Evolutionary conservation across 2,329 filamentous ascomycete species (phyloP), one percentile per base, ranked within the genome.

Genomic region (Pseudogymnoascus sp.): DNA sequence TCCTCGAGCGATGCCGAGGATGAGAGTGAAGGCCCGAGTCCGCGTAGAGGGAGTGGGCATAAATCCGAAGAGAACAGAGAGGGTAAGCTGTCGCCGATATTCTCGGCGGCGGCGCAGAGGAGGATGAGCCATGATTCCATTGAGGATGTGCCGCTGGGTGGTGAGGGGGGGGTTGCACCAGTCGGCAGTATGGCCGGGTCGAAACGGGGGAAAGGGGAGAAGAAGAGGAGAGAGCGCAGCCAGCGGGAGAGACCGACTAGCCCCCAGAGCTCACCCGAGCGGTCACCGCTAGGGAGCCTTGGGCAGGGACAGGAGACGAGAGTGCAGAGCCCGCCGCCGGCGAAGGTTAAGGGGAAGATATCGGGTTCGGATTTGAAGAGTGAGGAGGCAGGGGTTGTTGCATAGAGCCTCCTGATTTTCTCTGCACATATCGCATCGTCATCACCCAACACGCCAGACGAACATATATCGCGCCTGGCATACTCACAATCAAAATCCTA

Each of bases 51-150:
- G 11, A 43, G 25, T 8, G 43, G 41, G 41, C 7, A 20, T 47
- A 47, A 47, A 47, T 12, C 22, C 7, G 41, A 47, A 6, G 35
- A 58, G 11, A 58, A 36, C 53, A 58, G 53, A 5, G n/a, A 58
- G 30, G 53, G 53, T 6, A 58, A 58, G 53, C 18, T 15, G 53
- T 37, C 53, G 22, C 53, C 53, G 14, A n/a, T 58, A 22, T 58
- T 58, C 53, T 58, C 53, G 22, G 30, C 33, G 2, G 53, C 36
- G 12, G 53, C 53, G 33, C 30, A 37, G 30, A 58, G 53, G 22
- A 28, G 30, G 33, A n/a, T 58, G 53, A 58, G 53, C 22, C 30
- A 36, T 18, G 53, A 58, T 28, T 58, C 53, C 2, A 58, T 58
- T 58, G 53, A 58, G 8, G 53, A 58, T 36, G 53, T 58, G 33